Percentiles rank a stretch among this genome's conserved stretches.
These are phyloP conservation scores for Scleroderma citrinum DNA, from an alignment of 768 basidiomycete species.

Conservation along the genomic window DNA sequence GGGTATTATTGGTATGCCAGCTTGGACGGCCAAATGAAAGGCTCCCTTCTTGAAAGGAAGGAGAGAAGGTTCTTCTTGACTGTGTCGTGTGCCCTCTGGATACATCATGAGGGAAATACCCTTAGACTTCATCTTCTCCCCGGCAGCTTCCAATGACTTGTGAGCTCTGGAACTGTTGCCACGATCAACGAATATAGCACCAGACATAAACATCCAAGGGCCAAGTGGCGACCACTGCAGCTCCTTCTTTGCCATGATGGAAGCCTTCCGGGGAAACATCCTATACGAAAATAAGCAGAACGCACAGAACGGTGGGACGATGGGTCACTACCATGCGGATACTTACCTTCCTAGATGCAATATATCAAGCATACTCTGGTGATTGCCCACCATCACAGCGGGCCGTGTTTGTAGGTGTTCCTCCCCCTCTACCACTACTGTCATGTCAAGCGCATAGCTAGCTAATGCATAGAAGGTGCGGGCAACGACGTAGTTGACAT, in stretches of 20 bases:
- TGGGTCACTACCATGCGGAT: slow-evolving; percentile 3
- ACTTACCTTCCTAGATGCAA: slow-evolving; percentile 73
- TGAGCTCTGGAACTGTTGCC: slow-evolving; percentile 73
- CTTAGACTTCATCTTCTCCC: slow-evolving; percentile 64
- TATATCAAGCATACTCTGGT: slow-evolving; percentile 92
- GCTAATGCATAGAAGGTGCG: slow-evolving; percentile 73
- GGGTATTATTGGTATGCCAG: slow-evolving; percentile 86
- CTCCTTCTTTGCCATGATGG: slow-evolving; percentile 92
- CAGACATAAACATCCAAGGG: slow-evolving; percentile 84
- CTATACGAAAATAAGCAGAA: slow-evolving; percentile 32
- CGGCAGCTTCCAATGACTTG: slow-evolving; percentile 69
- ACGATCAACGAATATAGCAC: slow-evolving; percentile 88
- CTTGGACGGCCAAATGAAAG: slow-evolving; percentile 91
- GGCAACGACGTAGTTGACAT: slow-evolving; percentile 81
- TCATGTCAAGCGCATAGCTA: slow-evolving; percentile 56
- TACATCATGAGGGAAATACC: slow-evolving; percentile 87
- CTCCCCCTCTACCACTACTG: slow-evolving; percentile 77
- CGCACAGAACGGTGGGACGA: slow-evolving; percentile 2
- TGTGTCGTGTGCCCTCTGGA: slow-evolving; percentile 91
- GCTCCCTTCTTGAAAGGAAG: slow-evolving; percentile 96
- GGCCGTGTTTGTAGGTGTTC: slow-evolving; percentile 73
- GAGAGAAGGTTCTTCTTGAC: slow-evolving; percentile 56
- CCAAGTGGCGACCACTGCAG: slow-evolving; percentile 85
- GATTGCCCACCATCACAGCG: slow-evolving; percentile 78
- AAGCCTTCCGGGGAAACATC: slow-evolving; percentile 73